These are phyloP conservation scores for Scytalidium lignicola DNA, from an alignment of 2,329 filamentous ascomycete genomes.

Conservation along the genomic window DNA sequence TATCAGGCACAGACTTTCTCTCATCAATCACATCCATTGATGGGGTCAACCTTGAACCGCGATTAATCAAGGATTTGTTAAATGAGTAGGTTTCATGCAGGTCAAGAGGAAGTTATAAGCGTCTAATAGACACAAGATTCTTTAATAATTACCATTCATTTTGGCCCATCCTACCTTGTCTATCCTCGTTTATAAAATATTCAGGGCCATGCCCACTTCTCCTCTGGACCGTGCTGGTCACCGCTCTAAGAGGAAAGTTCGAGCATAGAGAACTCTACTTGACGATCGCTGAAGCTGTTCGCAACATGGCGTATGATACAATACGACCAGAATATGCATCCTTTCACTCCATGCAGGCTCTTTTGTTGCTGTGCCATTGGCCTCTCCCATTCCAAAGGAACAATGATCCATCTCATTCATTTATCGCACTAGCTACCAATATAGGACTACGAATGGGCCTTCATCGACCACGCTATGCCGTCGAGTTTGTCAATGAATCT, in stretches of 20 bases:
- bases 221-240: not conserved
- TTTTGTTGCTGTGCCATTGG: not conserved
- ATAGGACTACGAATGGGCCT: not conserved
- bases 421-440: not conserved
- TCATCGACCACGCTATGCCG: not conserved
- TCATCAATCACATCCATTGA: not conserved
- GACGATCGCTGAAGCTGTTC: not conserved
- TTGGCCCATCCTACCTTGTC: not conserved
- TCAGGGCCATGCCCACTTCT: not conserved
- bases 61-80: not conserved
- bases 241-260: not conserved
- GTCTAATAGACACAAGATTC: not conserved
- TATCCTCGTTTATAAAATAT: not conserved
- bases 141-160: not conserved
- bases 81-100: not conserved
- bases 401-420: not conserved
- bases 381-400: not conserved
- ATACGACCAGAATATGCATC: not conserved
- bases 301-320: not conserved
- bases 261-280: not conserved
- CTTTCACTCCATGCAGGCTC: not conserved
- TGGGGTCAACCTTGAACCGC: not conserved
- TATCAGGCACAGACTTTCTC: not conserved
- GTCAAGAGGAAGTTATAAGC: not conserved
- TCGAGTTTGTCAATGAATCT: not conserved